Evolutionary conservation across 2,329 filamentous ascomycete genomes (phyloP).

Genomic region (Calonectria pseudoturangicola): DNA sequence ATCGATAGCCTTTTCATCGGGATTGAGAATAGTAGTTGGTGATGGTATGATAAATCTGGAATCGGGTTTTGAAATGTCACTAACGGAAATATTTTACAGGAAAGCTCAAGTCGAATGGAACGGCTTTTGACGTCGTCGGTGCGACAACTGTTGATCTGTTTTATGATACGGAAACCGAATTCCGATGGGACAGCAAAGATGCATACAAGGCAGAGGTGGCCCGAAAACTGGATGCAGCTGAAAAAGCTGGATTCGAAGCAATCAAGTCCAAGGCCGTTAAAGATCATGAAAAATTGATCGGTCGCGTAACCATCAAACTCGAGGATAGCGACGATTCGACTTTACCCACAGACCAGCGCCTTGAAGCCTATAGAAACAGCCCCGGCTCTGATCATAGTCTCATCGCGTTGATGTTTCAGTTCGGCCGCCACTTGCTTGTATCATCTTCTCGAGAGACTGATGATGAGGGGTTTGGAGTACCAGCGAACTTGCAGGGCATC

Average conservation of each 20-base stretch:
- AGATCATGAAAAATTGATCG: not conserved
- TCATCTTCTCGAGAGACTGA: slow-evolving; percentile 16
- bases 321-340: not conserved
- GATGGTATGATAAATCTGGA: not conserved
- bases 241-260: not conserved
- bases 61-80: not conserved
- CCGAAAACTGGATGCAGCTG: slow-evolving; percentile 1
- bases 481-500: slow-evolving; percentile 4
- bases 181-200: slow-evolving; percentile 2
- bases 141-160: slow-evolving; percentile 9
- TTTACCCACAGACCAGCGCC: not conserved
- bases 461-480: not conserved
- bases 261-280: not conserved
- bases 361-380: not conserved
- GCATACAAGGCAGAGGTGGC: not conserved
- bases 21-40: not conserved
- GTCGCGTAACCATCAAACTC: not conserved
- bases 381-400: not conserved
- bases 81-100: not conserved
- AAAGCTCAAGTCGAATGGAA: not conserved
- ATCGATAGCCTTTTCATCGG: not conserved
- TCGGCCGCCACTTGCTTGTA: slow-evolving; percentile 2
- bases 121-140: not conserved
- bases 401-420: slow-evolving; percentile 5
- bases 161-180: slow-evolving; percentile 2